Evolutionary conservation across 257 asterid species (phyloP), one percentile per base, ranked within the genome.

Genomic region (Gynochthodes officinalis): DNA sequence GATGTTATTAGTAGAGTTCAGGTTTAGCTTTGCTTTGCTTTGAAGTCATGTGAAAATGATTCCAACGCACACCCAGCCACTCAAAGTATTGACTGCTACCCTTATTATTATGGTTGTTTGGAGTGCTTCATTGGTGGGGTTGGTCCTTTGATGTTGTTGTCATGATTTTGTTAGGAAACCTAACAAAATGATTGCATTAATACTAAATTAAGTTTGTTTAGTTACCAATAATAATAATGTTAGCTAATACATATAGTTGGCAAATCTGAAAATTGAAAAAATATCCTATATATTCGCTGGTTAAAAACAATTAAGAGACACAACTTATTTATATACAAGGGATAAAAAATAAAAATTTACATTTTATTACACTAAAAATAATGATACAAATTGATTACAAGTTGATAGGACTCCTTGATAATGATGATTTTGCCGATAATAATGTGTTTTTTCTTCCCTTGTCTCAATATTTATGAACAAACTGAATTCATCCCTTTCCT

Each of bases 1-100:
- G 73, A 76, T 33, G 77, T 40, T 53, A 46, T 74, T 71, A 21
- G 73, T 73, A 81, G 72, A 80, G 83, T 76, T 75, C 75, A 63
- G 67, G 75, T 63, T 72, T 37, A 42, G 30, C 84, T 83, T 85
- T 85, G 75, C 87, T 87, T 87, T 73, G 82, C 53, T 76, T 77
- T 6, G 82, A 86, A 86, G 93, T 75, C 64, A 80, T 33, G 67
- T 73, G 64, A 73, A 72, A 72, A 76, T 80, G 39, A 85, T 80
- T 70, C 73, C 6, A 52, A 23, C 54, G 33, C 63, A 30, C 61
- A 75, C 5, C 28, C 59, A 72, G 46, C n/a, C 68, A 67, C 78
- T 39, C 70, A 55, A 16, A 42, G 25, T 73, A 48, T 75, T 79
- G 63, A 67, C 71, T 80, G 70, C 65, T 63, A 64, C 73, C 55